Percentiles rank a stretch among this genome's conserved stretches.
Conservation (phyloP, 2,329 filamentous ascomycete genomes). For the Monosporascus sp. region DNA sequence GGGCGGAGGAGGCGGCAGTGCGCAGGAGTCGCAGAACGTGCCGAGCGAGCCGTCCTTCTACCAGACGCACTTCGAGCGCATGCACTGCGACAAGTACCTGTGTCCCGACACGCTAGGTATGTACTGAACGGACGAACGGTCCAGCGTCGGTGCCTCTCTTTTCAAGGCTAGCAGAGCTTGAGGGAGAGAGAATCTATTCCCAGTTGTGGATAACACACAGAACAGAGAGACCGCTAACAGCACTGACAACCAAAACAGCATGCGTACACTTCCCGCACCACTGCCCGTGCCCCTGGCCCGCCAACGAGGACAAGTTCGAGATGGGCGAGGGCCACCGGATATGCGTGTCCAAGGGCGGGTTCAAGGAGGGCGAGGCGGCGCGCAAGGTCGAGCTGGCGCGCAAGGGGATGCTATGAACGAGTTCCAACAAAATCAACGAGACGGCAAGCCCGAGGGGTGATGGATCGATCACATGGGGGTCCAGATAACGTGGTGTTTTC, state of each 20-base stretch:
- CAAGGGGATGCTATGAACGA: constrained; percentile 63
- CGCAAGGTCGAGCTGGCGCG: constrained; percentile 75
- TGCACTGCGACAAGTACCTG: constrained; percentile 88
- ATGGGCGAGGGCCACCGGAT: constrained; percentile 65
- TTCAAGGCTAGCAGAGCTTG: no score
- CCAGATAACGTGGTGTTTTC: no score
- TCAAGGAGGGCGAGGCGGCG: constrained; percentile 63
- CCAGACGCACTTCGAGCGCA: constrained; percentile 41
- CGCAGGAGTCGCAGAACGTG: constrained; percentile 67
- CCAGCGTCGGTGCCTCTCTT: no score
- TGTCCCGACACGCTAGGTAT: constrained; percentile 78
- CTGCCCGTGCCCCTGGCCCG: constrained; percentile 83
- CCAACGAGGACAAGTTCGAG: constrained; percentile 73
- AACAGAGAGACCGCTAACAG: no score
- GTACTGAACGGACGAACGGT: no score
- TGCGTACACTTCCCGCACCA: constrained; percentile 97
- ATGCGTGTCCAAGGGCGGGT: constrained; percentile 72
- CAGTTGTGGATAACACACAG: no score
- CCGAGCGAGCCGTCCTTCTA: constrained; percentile 82
- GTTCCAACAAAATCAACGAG: no score
- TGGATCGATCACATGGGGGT: not conserved
- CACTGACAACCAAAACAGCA: constrained; percentile 35
- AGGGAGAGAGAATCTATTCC: no score
- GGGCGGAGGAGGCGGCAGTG: constrained; percentile 24
- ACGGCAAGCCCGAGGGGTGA: not conserved